Evolutionary conservation across 2,329 filamentous ascomycete species (phyloP).

Genomic region (Neobulgaria alba): DNA sequence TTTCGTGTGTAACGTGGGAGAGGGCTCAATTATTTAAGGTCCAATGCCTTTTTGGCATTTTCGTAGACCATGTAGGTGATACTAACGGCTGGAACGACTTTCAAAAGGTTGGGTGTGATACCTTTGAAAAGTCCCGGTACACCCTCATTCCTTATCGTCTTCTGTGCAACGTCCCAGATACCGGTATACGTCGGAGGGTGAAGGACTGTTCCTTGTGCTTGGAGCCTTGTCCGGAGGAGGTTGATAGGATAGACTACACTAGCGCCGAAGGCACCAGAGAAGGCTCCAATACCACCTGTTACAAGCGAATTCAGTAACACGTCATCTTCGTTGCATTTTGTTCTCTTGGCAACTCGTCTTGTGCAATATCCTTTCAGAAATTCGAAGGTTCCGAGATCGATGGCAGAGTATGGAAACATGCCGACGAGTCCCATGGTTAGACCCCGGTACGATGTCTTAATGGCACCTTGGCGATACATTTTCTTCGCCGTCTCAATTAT

Average conservation of each 20-base stretch:
- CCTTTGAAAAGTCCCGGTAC: conserved; percentile 86
- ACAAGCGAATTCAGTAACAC: conserved; percentile 70
- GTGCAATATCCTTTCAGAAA: conserved; percentile 73
- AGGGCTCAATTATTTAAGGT: conserved; percentile 15
- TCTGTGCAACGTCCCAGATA: conserved; percentile 78
- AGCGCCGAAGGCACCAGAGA: conserved; percentile 85
- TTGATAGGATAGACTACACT: conserved; percentile 95
- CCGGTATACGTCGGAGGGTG: conserved; percentile 87
- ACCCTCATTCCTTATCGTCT: conserved; percentile 78
- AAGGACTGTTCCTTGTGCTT: conserved; percentile 89
- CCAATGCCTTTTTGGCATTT: conserved; percentile 69
- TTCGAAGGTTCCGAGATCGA: conserved; percentile 94
- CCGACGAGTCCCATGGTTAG: conserved; percentile 88
- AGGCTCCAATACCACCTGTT: conserved; percentile 82
- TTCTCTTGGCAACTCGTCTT: conserved; percentile 56
- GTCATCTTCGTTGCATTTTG: conserved; percentile 74
- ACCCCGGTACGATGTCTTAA: conserved; percentile 78
- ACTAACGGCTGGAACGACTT: conserved; percentile 90
- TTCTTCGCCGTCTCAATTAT: conserved; percentile 76
- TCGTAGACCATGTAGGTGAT: conserved; percentile 94
- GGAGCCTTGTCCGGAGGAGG: conserved; percentile 79
- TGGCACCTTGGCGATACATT: conserved; percentile 71
- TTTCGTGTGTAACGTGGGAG: too few species aligned
- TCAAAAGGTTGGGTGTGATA: conserved; percentile 87
- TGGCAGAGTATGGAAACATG: conserved; percentile 96